Percentiles rank a stretch among this genome's conserved stretches.
Evolutionary conservation across 495 filamentous ascomycete genomes (phyloP).

Genomic region (Hyaloscypha bicolor): DNA sequence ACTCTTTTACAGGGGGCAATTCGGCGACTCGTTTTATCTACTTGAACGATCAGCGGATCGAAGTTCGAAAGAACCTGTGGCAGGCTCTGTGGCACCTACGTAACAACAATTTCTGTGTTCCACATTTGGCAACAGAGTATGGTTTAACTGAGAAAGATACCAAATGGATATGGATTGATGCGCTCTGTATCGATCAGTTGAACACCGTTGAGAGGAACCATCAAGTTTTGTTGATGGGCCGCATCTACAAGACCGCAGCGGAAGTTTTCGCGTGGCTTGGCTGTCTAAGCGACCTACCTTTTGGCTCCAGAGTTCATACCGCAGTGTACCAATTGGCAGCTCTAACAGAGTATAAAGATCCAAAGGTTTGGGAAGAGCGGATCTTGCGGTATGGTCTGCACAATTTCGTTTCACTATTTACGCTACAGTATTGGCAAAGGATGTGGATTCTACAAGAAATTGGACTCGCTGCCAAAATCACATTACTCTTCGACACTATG

Average conservation of each 20-base stretch:
- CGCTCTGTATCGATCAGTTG: background rate
- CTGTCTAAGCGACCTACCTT: background rate
- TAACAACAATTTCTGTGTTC: background rate
- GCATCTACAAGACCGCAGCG: background rate
- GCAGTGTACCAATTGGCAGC: background rate
- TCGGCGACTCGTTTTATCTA: background rate
- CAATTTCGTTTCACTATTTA: background rate
- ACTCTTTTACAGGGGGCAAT: background rate
- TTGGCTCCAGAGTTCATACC: background rate
- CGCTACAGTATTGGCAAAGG: constrained; percentile 1
- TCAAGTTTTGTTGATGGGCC: background rate
- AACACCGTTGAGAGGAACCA: background rate
- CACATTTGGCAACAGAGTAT: background rate
- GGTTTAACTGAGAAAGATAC: background rate
- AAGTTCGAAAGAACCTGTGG: constrained; percentile 4
- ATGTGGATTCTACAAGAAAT: constrained; percentile 1
- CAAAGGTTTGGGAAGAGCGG: too few species aligned
- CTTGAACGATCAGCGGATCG: background rate
- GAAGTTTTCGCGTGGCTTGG: background rate
- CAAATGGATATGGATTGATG: constrained; percentile 3
- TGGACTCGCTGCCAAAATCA: background rate
- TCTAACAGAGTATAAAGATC: background rate
- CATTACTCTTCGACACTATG: background rate
- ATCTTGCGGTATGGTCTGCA: too few species aligned
- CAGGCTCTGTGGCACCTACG: background rate